Evolutionary conservation across 2,329 filamentous ascomycete genomes (phyloP), one percentile per base, ranked within the genome.

Genomic region (Fusarium ambrosium): DNA sequence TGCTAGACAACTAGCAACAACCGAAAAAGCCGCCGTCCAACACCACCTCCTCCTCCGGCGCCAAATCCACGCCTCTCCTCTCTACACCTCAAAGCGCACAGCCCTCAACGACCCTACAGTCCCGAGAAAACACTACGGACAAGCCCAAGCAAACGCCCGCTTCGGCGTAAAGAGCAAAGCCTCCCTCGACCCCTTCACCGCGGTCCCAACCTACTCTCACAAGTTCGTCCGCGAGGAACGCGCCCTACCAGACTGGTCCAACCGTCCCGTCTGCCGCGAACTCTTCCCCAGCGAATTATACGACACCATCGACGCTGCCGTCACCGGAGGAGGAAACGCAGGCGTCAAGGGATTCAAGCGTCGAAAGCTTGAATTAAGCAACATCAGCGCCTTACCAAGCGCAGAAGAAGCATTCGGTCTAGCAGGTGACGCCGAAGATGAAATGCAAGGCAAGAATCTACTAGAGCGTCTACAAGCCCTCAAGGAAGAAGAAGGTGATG

Each of bases 271-370:
- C 69, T 87, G 84, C 69, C 83, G 82, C 56, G 87, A 89, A 61
- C 84, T 91, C 66, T 91, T 91, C 78, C 89, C 89, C 0, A 77
- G 84, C 43, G 89, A 91, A 81, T 84, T 91, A 24, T 87, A 89
- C 79, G 83, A 85, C 24, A 90, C 88, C 0, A 82, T 91, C 18
- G 88, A 90, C 66, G 88, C 88, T 43, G 79, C 77, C 24, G 78
- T 77, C 11, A 78, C 80, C 14, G 80, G 79, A 24, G 48, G 45
- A 45, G 79, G 79, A 45, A 13, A 13, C 11, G 22, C 45, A 1
- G 72, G 66, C 8, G 73, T 71, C n/a, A 83, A 83, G 37, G 79
- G 77, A 53, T 86, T 83, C 83, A 87, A 77, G 87, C 86, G 83
- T 41, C 82, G 81, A 16, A 74, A 73, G 53, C 81, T 89, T 39